These are phyloP conservation scores for Sarocladium brachiariae DNA, from an alignment of 2,329 filamentous ascomycete species.

Conservation along the genomic window DNA sequence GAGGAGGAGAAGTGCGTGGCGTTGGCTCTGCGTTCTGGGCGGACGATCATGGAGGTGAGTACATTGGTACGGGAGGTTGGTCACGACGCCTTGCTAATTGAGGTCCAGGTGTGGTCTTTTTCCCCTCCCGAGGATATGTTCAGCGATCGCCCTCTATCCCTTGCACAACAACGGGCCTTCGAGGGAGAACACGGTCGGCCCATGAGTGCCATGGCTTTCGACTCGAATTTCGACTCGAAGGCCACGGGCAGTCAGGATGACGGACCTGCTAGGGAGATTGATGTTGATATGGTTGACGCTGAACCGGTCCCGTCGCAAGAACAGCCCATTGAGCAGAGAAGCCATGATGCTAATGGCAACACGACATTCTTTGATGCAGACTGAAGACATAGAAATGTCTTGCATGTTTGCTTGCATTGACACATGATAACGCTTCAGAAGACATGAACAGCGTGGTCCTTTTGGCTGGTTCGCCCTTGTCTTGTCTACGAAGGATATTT, in stretches of 20 bases:
- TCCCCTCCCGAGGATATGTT: slow-evolving; percentile 71
- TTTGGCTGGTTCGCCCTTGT: neutral
- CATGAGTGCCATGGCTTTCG: slow-evolving; percentile 42
- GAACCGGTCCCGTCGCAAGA: neutral
- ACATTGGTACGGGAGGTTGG: neutral
- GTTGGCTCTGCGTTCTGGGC: slow-evolving; percentile 74
- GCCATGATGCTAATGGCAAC: slow-evolving; percentile 22
- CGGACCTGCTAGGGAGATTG: neutral
- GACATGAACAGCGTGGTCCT: neutral
- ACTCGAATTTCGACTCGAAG: slow-evolving; percentile 39
- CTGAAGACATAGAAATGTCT: slow-evolving; percentile 14
- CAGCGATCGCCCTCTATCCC: slow-evolving; percentile 44
- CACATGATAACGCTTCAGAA: neutral
- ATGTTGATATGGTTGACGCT: slow-evolving; percentile 51
- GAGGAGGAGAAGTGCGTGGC: slow-evolving; percentile 98
- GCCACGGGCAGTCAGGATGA: neutral
- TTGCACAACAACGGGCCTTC: slow-evolving; percentile 37
- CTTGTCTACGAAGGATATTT: neutral
- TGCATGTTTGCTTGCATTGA: neutral
- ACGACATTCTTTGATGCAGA: slow-evolving; percentile 46
- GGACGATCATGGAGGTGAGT: slow-evolving; percentile 95
- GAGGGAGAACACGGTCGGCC: slow-evolving; percentile 42
- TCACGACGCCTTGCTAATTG: slow-evolving; percentile 11
- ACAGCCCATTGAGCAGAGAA: neutral
- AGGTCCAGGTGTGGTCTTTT: slow-evolving; percentile 79